Percentiles rank a stretch among this genome's conserved stretches.
These are phyloP conservation scores for Porosira glacialis DNA, from an alignment of 352 stramenopile species.

Conservation along the genomic window DNA sequence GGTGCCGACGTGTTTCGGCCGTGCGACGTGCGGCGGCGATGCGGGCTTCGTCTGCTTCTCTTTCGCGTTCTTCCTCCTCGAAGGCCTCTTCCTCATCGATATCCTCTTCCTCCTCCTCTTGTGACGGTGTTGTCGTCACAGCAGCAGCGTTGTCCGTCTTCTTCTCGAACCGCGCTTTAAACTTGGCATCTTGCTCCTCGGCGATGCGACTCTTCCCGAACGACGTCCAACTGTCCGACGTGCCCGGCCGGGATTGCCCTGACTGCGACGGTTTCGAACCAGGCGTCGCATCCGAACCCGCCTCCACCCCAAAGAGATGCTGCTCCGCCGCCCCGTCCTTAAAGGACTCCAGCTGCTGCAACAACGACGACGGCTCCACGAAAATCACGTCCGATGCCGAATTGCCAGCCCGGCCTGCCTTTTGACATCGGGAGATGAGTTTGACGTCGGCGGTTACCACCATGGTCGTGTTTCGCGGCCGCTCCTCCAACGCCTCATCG, in stretches of 20 bases:
- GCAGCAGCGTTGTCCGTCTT: constrained; percentile 4
- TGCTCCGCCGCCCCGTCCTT: constrained; percentile 29
- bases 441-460: constrained; percentile 39
- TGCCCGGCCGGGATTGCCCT: not conserved
- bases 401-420: constrained; percentile 24
- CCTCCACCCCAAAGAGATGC: constrained; percentile 22
- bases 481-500: not conserved
- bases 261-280: not conserved
- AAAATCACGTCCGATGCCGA: constrained; percentile 49
- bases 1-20: constrained; percentile 35
- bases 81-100: constrained; percentile 1
- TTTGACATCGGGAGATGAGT: constrained; percentile 46
- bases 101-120: constrained; percentile 15
- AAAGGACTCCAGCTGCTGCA: constrained; percentile 45
- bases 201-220: constrained; percentile 40
- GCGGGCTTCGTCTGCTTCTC: constrained; percentile 1
- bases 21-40: constrained; percentile 19
- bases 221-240: constrained; percentile 12
- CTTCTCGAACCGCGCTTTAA: constrained; percentile 43
- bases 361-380: constrained; percentile 46
- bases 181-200: constrained; percentile 34
- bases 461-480: constrained; percentile 35
- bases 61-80: not conserved
- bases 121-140: not conserved
- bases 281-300: not conserved